A percentile compares a stretch with the other conserved stretches of the same genome.
Conservation (phyloP, 2,329 filamentous ascomycete genomes). For the Keithomyces neogunnii region DNA sequence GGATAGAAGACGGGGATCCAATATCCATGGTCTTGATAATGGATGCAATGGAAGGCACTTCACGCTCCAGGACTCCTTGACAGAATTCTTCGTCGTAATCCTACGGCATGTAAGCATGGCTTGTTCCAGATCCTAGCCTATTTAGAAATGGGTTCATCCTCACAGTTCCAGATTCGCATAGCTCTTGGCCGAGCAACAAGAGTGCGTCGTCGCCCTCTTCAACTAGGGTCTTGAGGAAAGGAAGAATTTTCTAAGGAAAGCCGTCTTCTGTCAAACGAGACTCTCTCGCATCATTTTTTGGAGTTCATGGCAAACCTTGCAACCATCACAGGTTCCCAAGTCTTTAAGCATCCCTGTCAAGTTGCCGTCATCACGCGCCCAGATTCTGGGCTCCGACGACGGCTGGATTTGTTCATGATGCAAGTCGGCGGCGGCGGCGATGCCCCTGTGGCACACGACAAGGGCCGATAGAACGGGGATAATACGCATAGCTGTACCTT, state of each 20-base stretch:
- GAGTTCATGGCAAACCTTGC: constrained; percentile 1
- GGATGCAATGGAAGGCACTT: constrained; percentile 43
- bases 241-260: constrained; percentile 1
- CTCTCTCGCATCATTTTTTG: no score
- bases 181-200: constrained; percentile 15
- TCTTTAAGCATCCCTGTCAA: background rate
- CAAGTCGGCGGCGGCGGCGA: background rate
- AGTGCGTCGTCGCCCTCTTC: constrained; percentile 31
- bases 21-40: constrained; percentile 36
- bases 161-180: constrained; percentile 21
- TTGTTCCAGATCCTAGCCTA: background rate
- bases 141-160: background rate
- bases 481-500: constrained; percentile 1
- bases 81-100: constrained; percentile 46
- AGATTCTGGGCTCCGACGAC: background rate
- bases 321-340: constrained; percentile 5
- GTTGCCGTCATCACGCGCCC: background rate
- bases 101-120: constrained; percentile 15
- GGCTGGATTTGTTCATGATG: background rate
- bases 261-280: no score
- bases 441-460: background rate
- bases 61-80: constrained; percentile 37
- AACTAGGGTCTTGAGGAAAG: constrained; percentile 31
- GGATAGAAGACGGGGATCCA: constrained; percentile 38
- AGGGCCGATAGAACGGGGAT: background rate